These are phyloP conservation scores for Moringa oleifera DNA, from an alignment of 345 rosid species.

Conservation along the genomic window DNA sequence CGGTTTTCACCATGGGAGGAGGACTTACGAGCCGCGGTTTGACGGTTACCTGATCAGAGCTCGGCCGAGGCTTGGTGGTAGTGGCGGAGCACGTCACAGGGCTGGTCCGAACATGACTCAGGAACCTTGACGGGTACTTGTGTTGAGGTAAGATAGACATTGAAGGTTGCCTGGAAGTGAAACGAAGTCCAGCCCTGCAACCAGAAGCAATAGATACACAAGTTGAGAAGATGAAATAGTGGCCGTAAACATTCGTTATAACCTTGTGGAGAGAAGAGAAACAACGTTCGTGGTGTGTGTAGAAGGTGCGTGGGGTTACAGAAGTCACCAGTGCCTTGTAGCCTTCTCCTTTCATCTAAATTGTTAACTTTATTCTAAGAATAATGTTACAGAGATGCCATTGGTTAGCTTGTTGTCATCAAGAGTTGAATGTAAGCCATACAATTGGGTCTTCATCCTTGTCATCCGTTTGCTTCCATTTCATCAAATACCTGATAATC, in stretches of 20 bases:
- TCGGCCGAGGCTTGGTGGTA: conserved; percentile 32
- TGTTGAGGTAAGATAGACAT: conserved; percentile 56
- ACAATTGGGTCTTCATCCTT: too few relatives aligned
- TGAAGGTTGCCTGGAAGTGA: conserved; percentile 14
- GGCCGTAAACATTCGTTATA: conserved; percentile 10
- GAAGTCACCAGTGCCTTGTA: conserved; percentile 19
- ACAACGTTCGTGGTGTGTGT: conserved; percentile 25
- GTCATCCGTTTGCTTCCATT: too few relatives aligned
- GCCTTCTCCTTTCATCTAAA: too few relatives aligned
- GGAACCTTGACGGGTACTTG: conserved; percentile 30
- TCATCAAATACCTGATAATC: too few relatives aligned
- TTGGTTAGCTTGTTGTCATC: too few relatives aligned
- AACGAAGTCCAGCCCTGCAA: not conserved
- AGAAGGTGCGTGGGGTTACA: conserved; percentile 44
- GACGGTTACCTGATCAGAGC: conserved; percentile 21
- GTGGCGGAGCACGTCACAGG: conserved; percentile 29
- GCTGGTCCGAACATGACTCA: conserved; percentile 16
- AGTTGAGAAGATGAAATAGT: conserved; percentile 14
- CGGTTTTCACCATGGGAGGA: conserved; percentile 6
- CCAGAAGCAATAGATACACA: not conserved
- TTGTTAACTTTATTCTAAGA: too few relatives aligned
- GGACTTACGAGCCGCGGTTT: conserved; percentile 18
- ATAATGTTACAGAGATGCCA: too few relatives aligned
- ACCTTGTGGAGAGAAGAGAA: not conserved
- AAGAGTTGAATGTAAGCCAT: too few relatives aligned